Conservation (phyloP, 2,329 filamentous ascomycete genomes). For the Arthrobotrys musiformis region DNA sequence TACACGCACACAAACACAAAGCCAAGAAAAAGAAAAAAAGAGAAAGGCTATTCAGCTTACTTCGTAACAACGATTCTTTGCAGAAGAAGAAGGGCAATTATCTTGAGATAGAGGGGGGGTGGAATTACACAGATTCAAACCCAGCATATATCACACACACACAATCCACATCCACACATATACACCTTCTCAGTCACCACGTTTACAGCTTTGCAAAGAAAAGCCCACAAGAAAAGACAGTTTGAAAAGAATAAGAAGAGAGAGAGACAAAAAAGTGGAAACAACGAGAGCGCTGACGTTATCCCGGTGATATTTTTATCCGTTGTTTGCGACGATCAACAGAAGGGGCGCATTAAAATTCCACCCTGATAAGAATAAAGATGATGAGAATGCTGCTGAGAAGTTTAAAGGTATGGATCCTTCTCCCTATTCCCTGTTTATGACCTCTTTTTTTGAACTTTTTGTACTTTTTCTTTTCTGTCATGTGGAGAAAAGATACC, state of each 20-base stretch:
- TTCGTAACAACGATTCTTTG: slow-evolving; percentile 55
- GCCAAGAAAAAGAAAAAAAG: slow-evolving; percentile 11
- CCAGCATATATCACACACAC: slow-evolving; percentile 7
- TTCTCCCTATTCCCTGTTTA: not conserved
- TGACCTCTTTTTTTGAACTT: slow-evolving; percentile 5
- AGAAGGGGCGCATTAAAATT: slow-evolving; percentile 65
- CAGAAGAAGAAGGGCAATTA: slow-evolving; percentile 51
- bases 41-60: slow-evolving; percentile 56
- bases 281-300: slow-evolving; percentile 54
- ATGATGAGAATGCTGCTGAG: slow-evolving; percentile 83
- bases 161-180: not conserved
- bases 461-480: not conserved
- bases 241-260: not conserved
- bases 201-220: slow-evolving; percentile 19
- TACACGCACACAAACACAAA: not conserved
- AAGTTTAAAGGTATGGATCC: slow-evolving; percentile 81
- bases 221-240: not conserved
- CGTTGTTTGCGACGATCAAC: slow-evolving; percentile 32
- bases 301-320: slow-evolving; percentile 36
- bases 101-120: slow-evolving; percentile 38
- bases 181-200: slow-evolving; percentile 22
- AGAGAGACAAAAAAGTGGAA: slow-evolving; percentile 16
- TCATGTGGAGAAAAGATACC: not conserved
- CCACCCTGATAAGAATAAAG: slow-evolving; percentile 98
- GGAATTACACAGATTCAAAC: slow-evolving; percentile 11